These are phyloP conservation scores for Babesia divergens DNA, from an alignment of 169 alveolate species.

Conservation along the genomic window DNA sequence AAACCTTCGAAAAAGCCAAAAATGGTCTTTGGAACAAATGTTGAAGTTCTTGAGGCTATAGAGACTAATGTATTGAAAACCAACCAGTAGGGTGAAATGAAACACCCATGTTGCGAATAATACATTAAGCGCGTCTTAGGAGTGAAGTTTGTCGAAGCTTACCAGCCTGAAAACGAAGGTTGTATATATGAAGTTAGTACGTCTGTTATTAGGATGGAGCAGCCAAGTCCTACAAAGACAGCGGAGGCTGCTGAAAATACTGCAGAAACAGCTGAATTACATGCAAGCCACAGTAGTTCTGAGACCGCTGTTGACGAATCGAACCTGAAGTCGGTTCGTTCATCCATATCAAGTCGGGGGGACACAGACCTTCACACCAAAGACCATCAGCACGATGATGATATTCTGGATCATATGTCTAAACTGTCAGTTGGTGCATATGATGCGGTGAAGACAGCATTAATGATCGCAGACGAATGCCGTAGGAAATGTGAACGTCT, in stretches of 20 bases:
- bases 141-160: not conserved
- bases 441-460: not conserved
- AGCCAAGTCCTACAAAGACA: not conserved
- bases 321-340: too few species aligned
- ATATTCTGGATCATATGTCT: not conserved
- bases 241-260: not conserved
- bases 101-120: not conserved
- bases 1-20: not conserved
- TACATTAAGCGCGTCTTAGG: not conserved
- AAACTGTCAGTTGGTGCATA: not conserved
- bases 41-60: slow-evolving; percentile 10
- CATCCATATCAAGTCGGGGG: too few species aligned
- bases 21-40: not conserved
- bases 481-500: not conserved
- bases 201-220: not conserved
- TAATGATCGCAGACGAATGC: not conserved
- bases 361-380: too few species aligned
- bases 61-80: not conserved
- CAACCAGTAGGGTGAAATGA: not conserved
- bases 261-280: not conserved
- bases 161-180: not conserved
- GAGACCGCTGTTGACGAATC: not conserved
- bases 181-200: not conserved
- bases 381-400: not conserved
- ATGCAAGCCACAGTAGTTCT: not conserved